Percentiles rank a stretch among this genome's conserved stretches.
Conservation (phyloP, 2,329 filamentous ascomycete species). For the Zasmidium citrigriseum region DNA sequence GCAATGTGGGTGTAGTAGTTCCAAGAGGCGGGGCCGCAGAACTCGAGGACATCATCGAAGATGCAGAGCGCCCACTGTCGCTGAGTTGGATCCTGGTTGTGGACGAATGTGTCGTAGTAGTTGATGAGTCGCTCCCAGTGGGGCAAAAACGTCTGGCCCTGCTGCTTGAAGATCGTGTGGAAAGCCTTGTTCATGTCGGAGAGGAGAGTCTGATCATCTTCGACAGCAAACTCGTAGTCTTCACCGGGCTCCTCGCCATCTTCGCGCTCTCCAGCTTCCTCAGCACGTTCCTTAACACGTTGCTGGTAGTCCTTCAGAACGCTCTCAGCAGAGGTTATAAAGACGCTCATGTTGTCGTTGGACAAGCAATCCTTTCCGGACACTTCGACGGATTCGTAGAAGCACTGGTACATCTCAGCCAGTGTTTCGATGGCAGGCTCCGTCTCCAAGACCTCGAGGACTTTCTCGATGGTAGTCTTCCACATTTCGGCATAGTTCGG, state of each 20-base stretch:
- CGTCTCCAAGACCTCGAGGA: conserved; percentile 88
- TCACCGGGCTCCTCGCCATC: conserved; percentile 75
- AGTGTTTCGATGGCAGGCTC: conserved; percentile 95
- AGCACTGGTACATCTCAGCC: conserved; percentile 99
- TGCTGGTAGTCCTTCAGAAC: conserved; percentile 91
- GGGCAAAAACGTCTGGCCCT: conserved; percentile 79
- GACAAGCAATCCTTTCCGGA: conserved; percentile 82
- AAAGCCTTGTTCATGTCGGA: conserved; percentile 99
- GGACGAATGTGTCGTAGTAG: conserved; percentile 84
- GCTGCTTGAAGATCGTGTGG: conserved; percentile 98
- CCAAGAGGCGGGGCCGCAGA: conserved; percentile 87
- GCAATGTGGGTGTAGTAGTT: conserved; percentile 84
- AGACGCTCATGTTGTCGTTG: conserved; percentile 76
- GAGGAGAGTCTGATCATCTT: conserved; percentile 93
- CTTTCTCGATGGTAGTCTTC: conserved; percentile 81
- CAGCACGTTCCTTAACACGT: conserved; percentile 78
- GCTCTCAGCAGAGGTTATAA: conserved; percentile 82
- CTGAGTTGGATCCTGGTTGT: conserved; percentile 80
- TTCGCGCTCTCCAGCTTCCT: conserved; percentile 81
- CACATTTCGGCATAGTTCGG: conserved; percentile 80
- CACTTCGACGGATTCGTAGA: conserved; percentile 97
- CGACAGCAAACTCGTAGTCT: conserved; percentile 84
- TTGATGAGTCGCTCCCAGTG: conserved; percentile 83
- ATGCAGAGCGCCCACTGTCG: conserved; percentile 99
- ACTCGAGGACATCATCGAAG: conserved; percentile 96